phyloP scores from a whole-genome alignment of 148 eudicot species.

The Agrostemma githago region DNA sequence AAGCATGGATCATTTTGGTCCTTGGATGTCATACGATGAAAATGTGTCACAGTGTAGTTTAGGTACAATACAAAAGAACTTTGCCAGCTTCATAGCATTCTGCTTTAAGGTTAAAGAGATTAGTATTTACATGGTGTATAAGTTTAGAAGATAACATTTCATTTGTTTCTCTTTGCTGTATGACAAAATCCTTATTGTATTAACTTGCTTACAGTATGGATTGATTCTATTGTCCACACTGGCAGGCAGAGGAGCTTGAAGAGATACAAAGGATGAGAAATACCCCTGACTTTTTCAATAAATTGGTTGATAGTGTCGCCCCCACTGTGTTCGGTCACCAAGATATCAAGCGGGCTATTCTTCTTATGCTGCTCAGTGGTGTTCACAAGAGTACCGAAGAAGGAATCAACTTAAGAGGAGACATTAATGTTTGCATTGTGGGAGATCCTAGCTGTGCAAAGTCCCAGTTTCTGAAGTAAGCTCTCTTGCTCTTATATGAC shows the following conservation, averaged over 20 bases:
- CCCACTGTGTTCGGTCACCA: constrained; percentile 97
- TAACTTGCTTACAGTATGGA: background rate
- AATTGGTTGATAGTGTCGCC: constrained; percentile 91
- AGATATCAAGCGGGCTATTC: constrained; percentile 93
- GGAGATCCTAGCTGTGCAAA: constrained; percentile 99
- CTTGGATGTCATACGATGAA: background rate
- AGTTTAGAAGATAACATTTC: background rate
- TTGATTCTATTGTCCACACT: constrained; percentile 15
- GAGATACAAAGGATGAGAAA: constrained; percentile 82
- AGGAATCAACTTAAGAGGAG: constrained; percentile 97
- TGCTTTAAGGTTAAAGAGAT: background rate
- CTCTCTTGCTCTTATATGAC: background rate
- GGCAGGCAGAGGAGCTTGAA: constrained; percentile 70
- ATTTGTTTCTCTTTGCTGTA: background rate
- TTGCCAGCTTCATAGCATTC: background rate
- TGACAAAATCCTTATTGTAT: background rate
- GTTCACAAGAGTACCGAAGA: constrained; percentile 91
- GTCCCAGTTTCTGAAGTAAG: constrained; percentile 96
- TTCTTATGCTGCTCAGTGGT: constrained; percentile 95
- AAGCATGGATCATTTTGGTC: background rate
- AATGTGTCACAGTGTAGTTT: background rate
- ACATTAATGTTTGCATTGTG: constrained; percentile 95
- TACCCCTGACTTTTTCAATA: constrained; percentile 92
- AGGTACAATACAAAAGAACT: constrained; percentile 2
- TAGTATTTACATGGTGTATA: background rate